These are phyloP conservation scores for Chalciporus sp. DNA, from an alignment of 1,284 basidiomycete genomes.

Conservation along the genomic window DNA sequence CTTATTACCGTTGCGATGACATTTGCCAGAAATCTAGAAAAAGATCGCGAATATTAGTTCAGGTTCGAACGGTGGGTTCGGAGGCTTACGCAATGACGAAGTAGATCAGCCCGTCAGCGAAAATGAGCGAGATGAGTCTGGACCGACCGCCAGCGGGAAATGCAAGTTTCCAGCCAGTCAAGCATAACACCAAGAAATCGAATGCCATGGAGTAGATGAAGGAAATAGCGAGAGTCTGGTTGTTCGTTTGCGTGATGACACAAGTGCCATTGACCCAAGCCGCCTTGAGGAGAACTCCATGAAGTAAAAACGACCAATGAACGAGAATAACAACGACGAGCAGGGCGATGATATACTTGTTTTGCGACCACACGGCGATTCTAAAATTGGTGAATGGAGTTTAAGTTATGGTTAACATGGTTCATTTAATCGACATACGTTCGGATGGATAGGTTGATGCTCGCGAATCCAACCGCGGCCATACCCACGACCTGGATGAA, in stretches of 20 bases:
- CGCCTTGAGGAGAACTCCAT: constrained; percentile 61
- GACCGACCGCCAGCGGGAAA: constrained; percentile 46
- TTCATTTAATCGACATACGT: constrained; percentile 49
- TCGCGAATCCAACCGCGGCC: constrained; percentile 71
- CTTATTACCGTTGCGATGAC: constrained; percentile 59
- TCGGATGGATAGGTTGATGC: constrained; percentile 76
- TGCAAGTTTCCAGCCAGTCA: constrained; percentile 65
- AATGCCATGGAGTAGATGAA: constrained; percentile 77
- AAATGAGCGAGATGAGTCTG: constrained; percentile 64
- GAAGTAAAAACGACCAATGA: constrained; percentile 77
- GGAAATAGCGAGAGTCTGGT: constrained; percentile 55
- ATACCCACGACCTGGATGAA: constrained; percentile 75
- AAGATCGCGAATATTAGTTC: constrained; percentile 1
- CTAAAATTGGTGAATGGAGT: constrained; percentile 36
- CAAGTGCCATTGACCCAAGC: constrained; percentile 56
- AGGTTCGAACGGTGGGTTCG: neutral
- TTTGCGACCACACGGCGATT: constrained; percentile 72
- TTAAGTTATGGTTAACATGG: neutral
- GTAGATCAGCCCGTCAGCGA: constrained; percentile 71
- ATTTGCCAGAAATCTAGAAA: constrained; percentile 62
- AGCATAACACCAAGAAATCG: constrained; percentile 61
- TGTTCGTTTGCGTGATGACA: constrained; percentile 57
- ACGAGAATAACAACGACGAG: constrained; percentile 65
- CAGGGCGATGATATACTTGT: constrained; percentile 55
- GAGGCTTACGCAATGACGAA: constrained; percentile 69